These are phyloP conservation scores for Ormosia semicastrata DNA, from an alignment of 306 rosid genomes.

Conservation along the genomic window DNA sequence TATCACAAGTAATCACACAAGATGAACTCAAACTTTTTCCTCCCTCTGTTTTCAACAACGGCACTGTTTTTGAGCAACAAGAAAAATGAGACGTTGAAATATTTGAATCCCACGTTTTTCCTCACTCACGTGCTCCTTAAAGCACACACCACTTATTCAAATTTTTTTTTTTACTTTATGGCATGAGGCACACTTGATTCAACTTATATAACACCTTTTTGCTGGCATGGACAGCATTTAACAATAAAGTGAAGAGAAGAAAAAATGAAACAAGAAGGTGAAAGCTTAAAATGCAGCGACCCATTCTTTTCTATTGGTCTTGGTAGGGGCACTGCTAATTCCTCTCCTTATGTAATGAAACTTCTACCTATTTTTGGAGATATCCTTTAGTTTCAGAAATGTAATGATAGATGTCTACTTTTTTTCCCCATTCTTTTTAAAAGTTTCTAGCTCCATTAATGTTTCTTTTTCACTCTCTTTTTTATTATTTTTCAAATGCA, in stretches of 20 bases:
- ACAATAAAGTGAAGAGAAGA: neutral
- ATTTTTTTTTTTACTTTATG: no score
- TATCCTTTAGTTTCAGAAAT: no score
- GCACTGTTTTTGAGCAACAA: no score
- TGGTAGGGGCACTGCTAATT: neutral
- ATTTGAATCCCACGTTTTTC: no score
- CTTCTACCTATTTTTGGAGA: neutral
- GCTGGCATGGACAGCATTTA: slow-evolving; percentile 22
- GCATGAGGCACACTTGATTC: no score
- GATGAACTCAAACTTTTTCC: no score
- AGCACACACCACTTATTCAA: no score
- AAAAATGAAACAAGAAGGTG: slow-evolving; percentile 11
- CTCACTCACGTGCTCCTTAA: no score
- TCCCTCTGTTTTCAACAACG: no score
- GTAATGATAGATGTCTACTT: neutral
- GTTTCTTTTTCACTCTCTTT: neutral
- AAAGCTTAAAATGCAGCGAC: neutral
- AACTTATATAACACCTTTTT: no score
- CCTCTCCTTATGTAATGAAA: neutral
- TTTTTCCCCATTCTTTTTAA: neutral
- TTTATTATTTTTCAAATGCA: neutral
- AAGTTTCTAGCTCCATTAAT: neutral
- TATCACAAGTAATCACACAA: no score
- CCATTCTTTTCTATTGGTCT: slow-evolving; percentile 4
- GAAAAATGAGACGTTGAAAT: no score